These are phyloP conservation scores for Metarhizium brunneum DNA, from an alignment of 2,329 filamentous ascomycete genomes.

Conservation along the genomic window DNA sequence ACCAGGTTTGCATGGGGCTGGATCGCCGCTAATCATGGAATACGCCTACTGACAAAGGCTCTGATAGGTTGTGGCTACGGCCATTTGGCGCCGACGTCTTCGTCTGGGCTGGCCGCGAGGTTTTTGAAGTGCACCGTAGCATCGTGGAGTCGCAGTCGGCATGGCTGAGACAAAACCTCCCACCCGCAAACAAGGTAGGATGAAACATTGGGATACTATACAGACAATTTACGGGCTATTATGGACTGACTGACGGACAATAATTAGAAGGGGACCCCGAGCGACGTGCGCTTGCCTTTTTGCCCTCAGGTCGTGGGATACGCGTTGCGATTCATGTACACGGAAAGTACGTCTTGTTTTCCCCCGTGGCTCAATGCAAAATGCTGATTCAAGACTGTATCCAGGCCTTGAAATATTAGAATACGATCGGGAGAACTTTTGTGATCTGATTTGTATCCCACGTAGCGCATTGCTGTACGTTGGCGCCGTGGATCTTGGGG, in stretches of 20 bases:
- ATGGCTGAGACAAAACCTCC: conserved; percentile 24
- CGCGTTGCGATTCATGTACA: conserved; percentile 27
- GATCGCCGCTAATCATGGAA: neutral
- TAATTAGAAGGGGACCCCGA: neutral
- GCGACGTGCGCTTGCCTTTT: conserved; percentile 15
- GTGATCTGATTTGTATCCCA: conserved; percentile 20
- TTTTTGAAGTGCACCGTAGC: conserved; percentile 24
- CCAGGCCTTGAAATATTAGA: conserved; percentile 13
- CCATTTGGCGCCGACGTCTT: conserved; percentile 24
- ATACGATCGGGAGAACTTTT: conserved; percentile 12
- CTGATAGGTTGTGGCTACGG: conserved; percentile 20
- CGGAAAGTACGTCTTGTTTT: conserved; percentile 15
- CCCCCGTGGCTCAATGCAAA: neutral
- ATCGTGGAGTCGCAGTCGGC: conserved; percentile 22
- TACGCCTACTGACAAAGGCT: neutral
- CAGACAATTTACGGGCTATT: too few species aligned
- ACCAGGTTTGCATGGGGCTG: conserved; percentile 12
- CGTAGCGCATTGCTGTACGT: conserved; percentile 24
- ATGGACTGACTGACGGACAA: too few species aligned
- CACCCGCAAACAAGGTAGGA: conserved; percentile 18
- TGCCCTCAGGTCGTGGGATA: conserved; percentile 18
- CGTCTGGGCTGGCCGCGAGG: conserved; percentile 14
- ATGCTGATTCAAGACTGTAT: neutral
- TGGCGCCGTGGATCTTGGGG: conserved; percentile 19
- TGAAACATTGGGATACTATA: too few species aligned